Conservation (phyloP, 2,329 filamentous ascomycete genomes). For the Lomentospora prolificans region DNA sequence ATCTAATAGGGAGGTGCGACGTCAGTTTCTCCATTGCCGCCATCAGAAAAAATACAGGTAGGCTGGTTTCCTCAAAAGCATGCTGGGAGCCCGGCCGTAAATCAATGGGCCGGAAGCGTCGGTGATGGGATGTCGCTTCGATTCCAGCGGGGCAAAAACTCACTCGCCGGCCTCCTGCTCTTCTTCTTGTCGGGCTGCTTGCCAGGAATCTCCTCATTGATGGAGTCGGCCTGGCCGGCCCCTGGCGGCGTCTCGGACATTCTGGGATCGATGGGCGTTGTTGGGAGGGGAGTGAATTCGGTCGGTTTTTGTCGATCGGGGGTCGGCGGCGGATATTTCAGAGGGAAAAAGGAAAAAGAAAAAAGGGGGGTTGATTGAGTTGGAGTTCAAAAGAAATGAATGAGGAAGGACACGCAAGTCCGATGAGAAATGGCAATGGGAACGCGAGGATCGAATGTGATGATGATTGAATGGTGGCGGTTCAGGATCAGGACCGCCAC, state of each 20-base stretch:
- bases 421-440: not conserved
- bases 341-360: too few relatives aligned
- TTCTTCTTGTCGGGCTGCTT: slow-evolving; percentile 67
- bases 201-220: slow-evolving; percentile 37
- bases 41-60: too few relatives aligned
- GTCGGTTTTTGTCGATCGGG: too few relatives aligned
- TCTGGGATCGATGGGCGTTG: slow-evolving; percentile 17
- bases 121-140: not conserved
- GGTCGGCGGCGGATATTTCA: too few relatives aligned
- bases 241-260: slow-evolving; percentile 39
- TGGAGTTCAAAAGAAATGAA: not conserved
- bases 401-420: not conserved
- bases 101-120: not conserved
- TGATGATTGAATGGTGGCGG: not conserved
- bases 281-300: too few relatives aligned
- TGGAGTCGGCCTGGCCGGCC: slow-evolving; percentile 40
- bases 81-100: not conserved
- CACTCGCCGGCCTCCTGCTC: slow-evolving; percentile 85
- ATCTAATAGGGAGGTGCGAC: slow-evolving; percentile 41
- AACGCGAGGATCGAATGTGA: slow-evolving; percentile 1
- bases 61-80: not conserved
- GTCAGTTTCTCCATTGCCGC: slow-evolving; percentile 3
- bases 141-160: slow-evolving; percentile 18
- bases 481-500: not conserved
- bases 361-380: not conserved